Base-by-base conservation (phyloP, 1,284 basidiomycete species). In the Trametes versicolor region DNA sequence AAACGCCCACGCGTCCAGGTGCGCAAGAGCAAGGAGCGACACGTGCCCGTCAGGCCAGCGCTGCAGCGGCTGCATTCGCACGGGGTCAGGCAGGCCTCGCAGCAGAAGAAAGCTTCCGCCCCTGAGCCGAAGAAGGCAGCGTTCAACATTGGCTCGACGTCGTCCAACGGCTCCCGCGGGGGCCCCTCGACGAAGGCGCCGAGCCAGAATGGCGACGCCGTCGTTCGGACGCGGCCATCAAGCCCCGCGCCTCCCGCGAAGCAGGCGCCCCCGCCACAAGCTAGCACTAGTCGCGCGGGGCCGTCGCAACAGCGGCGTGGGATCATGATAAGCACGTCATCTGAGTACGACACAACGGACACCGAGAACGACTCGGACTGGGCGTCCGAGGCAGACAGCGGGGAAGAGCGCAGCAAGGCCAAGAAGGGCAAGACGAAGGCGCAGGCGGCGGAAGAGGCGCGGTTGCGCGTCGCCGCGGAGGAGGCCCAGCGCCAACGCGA, bases 401-500 rank as follows among this genome's bases (percentile, higher is more conserved):
- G 70, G 32, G 81, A 78, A 58, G 72, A 65, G 66, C 71, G 55
- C 69, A 61, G 69, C 47, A 70, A 72, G 69, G 45, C 59, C 52
- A 63, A 66, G 54, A 65, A 70, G 50, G 50, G 17, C 17, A 51
- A 51, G 29, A n/a, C 50, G 29, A 34, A 51, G 32, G 70, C 69
- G 67, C 72, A 68, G 64, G 69, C 69, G 67, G 75, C 70, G 51
- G 79, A 79, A 67, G 78, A 79, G 64, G 73, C 67, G 2, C 76
- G 76, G 12, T 66, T 82, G 23, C 78, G 72, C 13, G 78, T 81
- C 70, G 86, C 85, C 29, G 84, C 83, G n/a, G 63, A 85, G 70
- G 89, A 92, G 73, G 89, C 85, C 19, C 85, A 89, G 71, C 83
- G 90, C 7, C 87, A 93, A 72, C 84, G 85, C 37, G 87, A 92